A percentile compares a stretch with the other conserved stretches of the same genome.
These are phyloP conservation scores for Perkinsus marinus DNA, from an alignment of 169 alveolate genomes.

Conservation along the genomic window DNA sequence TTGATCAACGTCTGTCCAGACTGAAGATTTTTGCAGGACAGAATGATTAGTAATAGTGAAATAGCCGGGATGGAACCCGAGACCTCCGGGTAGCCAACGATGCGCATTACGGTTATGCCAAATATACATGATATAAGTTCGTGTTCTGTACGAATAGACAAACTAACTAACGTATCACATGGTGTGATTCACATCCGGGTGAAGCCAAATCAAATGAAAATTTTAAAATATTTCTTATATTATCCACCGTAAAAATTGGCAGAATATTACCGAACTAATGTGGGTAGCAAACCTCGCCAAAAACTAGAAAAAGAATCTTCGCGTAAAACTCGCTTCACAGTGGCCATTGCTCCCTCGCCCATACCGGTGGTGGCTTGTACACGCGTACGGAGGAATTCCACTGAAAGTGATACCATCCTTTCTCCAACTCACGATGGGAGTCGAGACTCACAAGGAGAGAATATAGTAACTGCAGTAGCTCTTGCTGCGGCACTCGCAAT, in stretches of 20 bases:
- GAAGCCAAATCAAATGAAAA: too few relatives aligned
- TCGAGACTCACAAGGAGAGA: not conserved
- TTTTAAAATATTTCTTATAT: too few relatives aligned
- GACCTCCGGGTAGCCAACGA: too few relatives aligned
- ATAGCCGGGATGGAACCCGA: too few relatives aligned
- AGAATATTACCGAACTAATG: not conserved
- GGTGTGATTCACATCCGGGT: too few relatives aligned
- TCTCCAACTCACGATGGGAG: not conserved
- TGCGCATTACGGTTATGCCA: too few relatives aligned
- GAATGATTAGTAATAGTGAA: too few relatives aligned
- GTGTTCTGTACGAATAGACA: too few relatives aligned
- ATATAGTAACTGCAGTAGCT: not conserved
- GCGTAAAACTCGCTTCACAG: not conserved
- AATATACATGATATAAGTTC: too few relatives aligned
- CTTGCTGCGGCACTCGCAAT: not conserved
- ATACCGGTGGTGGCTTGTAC: not conserved
- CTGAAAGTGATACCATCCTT: not conserved
- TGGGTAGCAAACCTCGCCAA: not conserved
- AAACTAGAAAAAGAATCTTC: not conserved
- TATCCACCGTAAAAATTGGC: not conserved
- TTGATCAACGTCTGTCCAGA: too few relatives aligned
- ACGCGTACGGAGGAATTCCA: not conserved
- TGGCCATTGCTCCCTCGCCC: not conserved
- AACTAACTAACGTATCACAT: too few relatives aligned
- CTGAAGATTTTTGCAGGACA: too few relatives aligned